Base-by-base conservation (phyloP, 1,284 basidiomycete genomes). In the Wallemia hederae region DNA sequence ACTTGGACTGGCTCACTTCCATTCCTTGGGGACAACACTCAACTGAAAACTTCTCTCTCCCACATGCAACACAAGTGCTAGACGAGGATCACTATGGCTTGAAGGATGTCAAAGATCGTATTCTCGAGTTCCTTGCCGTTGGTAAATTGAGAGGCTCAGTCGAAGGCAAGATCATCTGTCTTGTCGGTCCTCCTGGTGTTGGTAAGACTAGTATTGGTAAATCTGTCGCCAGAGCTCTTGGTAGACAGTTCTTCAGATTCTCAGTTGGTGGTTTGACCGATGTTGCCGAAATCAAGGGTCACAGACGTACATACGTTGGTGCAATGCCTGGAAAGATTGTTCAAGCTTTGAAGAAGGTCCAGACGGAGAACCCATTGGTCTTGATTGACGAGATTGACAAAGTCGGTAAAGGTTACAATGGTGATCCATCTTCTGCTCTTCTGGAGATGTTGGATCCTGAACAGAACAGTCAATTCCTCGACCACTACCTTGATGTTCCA, bases 371-470 rank as follows among this genome's bases (percentile, higher is more conserved):
- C 70, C 92, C 92, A 0, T 76, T 98, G 22, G 86, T 92, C 22
- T 74, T 98, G 59, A 97, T 98, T 65, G 92, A 98, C 67, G 92
- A 99, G 71, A 87, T 99, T 25, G 92, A 99, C 76, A 99, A 98
- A 77, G 89, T 98, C 63, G 89, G 89, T n/a, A 77, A 86, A 25
- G 87, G 90, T 0, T 82, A 87, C 69, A 94, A 96, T 66, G 92
- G 92, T 1, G 94, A 99, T 70, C 94, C 94, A 2, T 80, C 87
- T 0, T 90, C 86, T 64, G 92, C 92, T 0, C 71, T 98, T 60
- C 74, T 98, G 56, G 92, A 98, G 73, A 96, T 97, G 89, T 75
- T 98, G 59, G 92, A 98, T 70, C 92, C 92, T 0, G 92, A 98
- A 70, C 92, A 98, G 74, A 98, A 98, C 71, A 82, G 81, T 25